Conservation (phyloP, 495 filamentous ascomycete species). For the Tuber magnatum region DNA sequence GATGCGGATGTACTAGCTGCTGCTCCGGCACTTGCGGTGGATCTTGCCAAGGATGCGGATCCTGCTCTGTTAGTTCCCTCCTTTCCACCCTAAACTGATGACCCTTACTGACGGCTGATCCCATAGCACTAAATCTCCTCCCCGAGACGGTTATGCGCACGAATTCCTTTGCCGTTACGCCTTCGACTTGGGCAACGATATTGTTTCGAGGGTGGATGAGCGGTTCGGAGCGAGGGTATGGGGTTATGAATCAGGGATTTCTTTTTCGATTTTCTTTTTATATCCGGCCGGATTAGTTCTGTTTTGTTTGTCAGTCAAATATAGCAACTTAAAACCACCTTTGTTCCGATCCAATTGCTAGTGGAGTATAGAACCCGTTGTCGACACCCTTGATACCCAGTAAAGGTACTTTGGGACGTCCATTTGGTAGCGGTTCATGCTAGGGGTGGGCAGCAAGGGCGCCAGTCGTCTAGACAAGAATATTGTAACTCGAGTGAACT, state of each 20-base stretch:
- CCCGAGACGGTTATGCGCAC: background rate
- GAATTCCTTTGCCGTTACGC: background rate
- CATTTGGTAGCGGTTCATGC: background rate
- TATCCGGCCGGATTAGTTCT: constrained; percentile 4
- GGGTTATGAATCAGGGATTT: background rate
- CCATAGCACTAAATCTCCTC: constrained; percentile 19
- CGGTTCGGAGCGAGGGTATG: background rate
- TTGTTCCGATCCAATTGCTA: background rate
- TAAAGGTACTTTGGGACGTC: background rate
- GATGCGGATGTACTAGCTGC: constrained; percentile 10
- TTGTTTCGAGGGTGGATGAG: background rate
- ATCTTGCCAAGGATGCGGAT: background rate
- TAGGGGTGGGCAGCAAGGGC: background rate
- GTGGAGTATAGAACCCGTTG: background rate
- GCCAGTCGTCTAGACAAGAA: background rate
- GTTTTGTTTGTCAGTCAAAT: background rate
- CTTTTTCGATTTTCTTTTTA: constrained; percentile 1
- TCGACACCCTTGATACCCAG: background rate
- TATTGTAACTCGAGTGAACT: background rate
- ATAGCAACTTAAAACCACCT: background rate
- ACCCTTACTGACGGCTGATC: background rate
- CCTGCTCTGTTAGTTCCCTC: constrained; percentile 9
- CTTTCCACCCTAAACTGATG: background rate
- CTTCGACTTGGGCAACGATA: background rate
- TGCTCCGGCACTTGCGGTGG: constrained; percentile 1